Evolutionary conservation across 75 land plant genomes (phyloP).

Genomic region (Cunninghamia lanceolata): DNA sequence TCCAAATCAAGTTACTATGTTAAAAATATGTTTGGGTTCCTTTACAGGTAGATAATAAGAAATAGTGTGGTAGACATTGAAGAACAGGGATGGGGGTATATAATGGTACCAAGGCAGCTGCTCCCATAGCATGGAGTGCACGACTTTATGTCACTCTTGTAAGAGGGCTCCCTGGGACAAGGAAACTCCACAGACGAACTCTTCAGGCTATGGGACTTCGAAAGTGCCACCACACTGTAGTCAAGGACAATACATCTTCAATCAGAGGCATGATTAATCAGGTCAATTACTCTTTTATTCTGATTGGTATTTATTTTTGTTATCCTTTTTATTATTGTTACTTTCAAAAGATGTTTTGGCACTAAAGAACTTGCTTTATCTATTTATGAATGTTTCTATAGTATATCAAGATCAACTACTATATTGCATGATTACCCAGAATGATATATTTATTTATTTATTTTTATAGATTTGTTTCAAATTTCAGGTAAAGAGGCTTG

Average conservation of each 20-base stretch:
- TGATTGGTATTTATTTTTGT: background rate
- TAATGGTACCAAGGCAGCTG: slow-evolving; percentile 52
- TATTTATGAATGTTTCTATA: slow-evolving; percentile 5
- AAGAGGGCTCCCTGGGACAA: slow-evolving; percentile 87
- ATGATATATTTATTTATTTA: background rate
- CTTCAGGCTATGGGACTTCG: slow-evolving; percentile 80
- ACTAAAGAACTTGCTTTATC: background rate
- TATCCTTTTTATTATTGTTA: background rate
- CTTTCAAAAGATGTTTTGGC: background rate
- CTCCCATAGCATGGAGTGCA: slow-evolving; percentile 69
- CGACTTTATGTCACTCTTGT: slow-evolving; percentile 77
- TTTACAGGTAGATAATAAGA: background rate
- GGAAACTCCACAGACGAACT: slow-evolving; percentile 76
- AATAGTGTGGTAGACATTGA: background rate
- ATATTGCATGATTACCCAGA: background rate
- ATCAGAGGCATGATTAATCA: slow-evolving; percentile 92
- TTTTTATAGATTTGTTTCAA: background rate
- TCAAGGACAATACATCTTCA: slow-evolving; percentile 79
- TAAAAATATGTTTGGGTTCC: background rate
- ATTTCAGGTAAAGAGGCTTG: slow-evolving; percentile 76
- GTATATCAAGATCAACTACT: background rate
- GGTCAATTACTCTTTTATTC: slow-evolving; percentile 29
- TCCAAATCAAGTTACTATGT: background rate
- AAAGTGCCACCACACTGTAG: slow-evolving; percentile 73
- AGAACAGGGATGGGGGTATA: slow-evolving; percentile 34